A percentile compares a stretch with the other conserved stretches of the same genome.
Evolutionary conservation across 2,329 filamentous ascomycete species (phyloP).

Genomic region (Paramyrothecium sp.): DNA sequence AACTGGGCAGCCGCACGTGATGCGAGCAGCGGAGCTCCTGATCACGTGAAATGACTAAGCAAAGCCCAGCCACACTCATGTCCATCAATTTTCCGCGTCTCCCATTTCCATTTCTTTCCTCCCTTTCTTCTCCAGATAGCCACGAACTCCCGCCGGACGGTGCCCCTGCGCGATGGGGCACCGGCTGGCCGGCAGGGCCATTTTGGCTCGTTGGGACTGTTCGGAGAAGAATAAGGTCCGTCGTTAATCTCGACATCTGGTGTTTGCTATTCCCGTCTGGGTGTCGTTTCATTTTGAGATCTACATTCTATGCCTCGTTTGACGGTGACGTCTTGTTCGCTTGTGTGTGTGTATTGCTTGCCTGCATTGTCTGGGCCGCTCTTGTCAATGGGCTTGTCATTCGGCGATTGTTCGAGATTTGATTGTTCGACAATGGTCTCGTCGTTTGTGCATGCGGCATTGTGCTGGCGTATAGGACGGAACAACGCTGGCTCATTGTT

Average conservation of each 20-base stretch:
- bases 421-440: too few species aligned
- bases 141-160: slow-evolving; percentile 42
- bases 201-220: slow-evolving; percentile 32
- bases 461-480: too few species aligned
- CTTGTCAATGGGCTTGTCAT: too few species aligned
- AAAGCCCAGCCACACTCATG: slow-evolving; percentile 5
- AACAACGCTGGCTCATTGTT: too few species aligned
- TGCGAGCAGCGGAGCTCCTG: too few species aligned
- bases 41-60: slow-evolving; percentile 15
- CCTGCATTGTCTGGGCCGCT: too few species aligned
- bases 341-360: background rate
- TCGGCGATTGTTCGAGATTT: too few species aligned
- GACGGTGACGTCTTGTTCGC: background rate
- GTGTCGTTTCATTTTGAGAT: slow-evolving; percentile 59
- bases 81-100: slow-evolving; percentile 4
- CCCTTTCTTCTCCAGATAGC: slow-evolving; percentile 44
- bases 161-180: slow-evolving; percentile 25
- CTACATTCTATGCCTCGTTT: slow-evolving; percentile 46
- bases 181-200: slow-evolving; percentile 7
- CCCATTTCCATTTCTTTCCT: background rate
- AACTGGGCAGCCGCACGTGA: slow-evolving; percentile 12
- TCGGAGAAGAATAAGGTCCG: slow-evolving; percentile 51
- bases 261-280: slow-evolving; percentile 39
- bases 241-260: slow-evolving; percentile 57
- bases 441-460: too few species aligned